phyloP scores from a whole-genome alignment of 2,329 filamentous ascomycete species.

The Cladosporium velox region DNA sequence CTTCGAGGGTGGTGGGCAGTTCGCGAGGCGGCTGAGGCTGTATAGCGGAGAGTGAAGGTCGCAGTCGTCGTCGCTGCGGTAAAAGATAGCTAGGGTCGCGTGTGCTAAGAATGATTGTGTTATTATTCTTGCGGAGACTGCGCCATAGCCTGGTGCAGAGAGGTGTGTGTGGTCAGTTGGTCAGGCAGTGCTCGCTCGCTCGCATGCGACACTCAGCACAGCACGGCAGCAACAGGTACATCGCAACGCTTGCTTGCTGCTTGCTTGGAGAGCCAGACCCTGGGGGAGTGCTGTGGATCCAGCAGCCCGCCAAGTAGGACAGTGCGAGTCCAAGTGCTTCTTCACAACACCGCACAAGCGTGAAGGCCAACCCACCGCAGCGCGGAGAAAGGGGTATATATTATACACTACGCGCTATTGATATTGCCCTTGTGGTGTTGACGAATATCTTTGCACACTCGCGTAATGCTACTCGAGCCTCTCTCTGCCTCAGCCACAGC shows the following conservation, averaged over 20 bases:
- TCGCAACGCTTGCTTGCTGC: not conserved
- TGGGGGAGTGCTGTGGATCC: not conserved
- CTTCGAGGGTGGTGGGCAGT: conserved; percentile 1
- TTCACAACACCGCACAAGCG: not conserved
- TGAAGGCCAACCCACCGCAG: not conserved
- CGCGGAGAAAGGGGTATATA: not conserved
- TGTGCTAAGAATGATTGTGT: not conserved
- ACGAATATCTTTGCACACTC: not conserved
- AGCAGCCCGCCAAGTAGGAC: not conserved
- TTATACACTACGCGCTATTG: not conserved
- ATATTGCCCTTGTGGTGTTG: not conserved
- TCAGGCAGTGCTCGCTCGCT: conserved; percentile 10
- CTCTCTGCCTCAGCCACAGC: not conserved
- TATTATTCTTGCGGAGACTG: not conserved
- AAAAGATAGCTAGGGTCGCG: not conserved
- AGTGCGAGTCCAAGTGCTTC: not conserved
- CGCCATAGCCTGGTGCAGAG: not conserved
- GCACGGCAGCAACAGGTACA: not conserved
- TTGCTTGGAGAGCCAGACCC: conserved; percentile 1
- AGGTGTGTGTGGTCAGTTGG: not conserved
- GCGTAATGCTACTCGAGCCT: not conserved
- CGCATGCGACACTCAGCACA: conserved; percentile 1
- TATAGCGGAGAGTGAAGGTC: not conserved
- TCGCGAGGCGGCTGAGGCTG: conserved; percentile 8
- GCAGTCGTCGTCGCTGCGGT: not conserved